phyloP scores from a whole-genome alignment of 1,284 basidiomycete genomes.

The Apiotrichum laibachii region DNA sequence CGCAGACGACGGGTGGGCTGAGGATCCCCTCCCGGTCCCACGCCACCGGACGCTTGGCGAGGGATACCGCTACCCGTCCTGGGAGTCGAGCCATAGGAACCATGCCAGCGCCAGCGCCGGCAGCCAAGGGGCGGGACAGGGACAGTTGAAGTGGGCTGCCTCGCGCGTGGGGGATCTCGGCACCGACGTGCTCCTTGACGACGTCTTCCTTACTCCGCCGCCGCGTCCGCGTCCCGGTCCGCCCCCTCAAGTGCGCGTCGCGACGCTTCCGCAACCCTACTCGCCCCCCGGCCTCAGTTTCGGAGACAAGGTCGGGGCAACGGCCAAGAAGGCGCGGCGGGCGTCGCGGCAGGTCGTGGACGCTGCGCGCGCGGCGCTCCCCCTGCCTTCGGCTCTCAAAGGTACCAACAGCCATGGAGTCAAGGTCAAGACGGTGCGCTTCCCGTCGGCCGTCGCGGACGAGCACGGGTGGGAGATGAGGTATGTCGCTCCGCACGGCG shows the following conservation, averaged over 20 bases:
- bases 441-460: not conserved
- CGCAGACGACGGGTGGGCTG: too few species aligned
- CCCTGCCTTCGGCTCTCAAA: too few species aligned
- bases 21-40: conserved; percentile 2
- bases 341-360: too few species aligned
- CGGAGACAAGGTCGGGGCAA: too few species aligned
- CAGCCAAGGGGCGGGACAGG: not conserved
- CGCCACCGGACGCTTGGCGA: conserved; percentile 15
- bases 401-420: too few species aligned
- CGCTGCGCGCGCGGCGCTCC: too few species aligned
- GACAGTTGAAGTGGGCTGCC: not conserved
- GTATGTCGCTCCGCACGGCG: not conserved
- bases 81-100: not conserved
- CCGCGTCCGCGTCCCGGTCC: not conserved
- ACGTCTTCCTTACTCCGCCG: conserved; percentile 39
- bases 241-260: too few species aligned
- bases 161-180: not conserved
- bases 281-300: too few species aligned
- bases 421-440: not conserved
- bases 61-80: conserved; percentile 2
- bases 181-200: conserved; percentile 26
- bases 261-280: too few species aligned
- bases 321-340: too few species aligned
- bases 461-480: not conserved
- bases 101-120: not conserved